phyloP scores from a whole-genome alignment of 2,329 filamentous ascomycete species.

The Ophiostoma tasmaniense region DNA sequence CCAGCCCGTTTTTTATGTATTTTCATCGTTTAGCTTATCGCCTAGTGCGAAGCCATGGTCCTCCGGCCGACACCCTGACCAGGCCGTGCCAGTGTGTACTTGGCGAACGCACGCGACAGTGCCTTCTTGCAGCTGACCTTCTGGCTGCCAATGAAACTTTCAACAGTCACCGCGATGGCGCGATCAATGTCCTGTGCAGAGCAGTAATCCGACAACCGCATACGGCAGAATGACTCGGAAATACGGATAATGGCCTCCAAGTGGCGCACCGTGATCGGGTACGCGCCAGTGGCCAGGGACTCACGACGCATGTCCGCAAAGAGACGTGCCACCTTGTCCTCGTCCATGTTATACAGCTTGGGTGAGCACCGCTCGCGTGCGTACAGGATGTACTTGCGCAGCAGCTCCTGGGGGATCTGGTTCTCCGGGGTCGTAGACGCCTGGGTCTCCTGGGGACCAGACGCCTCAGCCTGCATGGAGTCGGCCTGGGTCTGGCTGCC shows the following conservation, averaged over 20 bases:
- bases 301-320: constrained; percentile 96
- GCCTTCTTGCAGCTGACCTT: constrained; percentile 98
- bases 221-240: constrained; percentile 88
- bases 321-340: constrained; percentile 88
- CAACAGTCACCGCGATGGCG: constrained; percentile 91
- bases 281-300: constrained; percentile 85
- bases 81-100: constrained; percentile 63
- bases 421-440: constrained; percentile 38
- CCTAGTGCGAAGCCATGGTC: constrained; percentile 14
- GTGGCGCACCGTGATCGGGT: constrained; percentile 96
- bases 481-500: background rate
- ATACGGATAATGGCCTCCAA: constrained; percentile 97
- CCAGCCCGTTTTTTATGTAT: background rate
- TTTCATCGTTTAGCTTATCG: background rate
- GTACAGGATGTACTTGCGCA: constrained; percentile 96
- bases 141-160: constrained; percentile 91
- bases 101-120: constrained; percentile 85
- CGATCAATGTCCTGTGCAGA: constrained; percentile 85
- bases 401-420: constrained; percentile 79
- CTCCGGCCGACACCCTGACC: constrained; percentile 28
- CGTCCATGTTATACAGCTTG: constrained; percentile 94
- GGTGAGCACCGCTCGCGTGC: constrained; percentile 81
- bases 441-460: constrained; percentile 17
- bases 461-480: constrained; percentile 55
- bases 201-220: constrained; percentile 96